A percentile compares a stretch with the other conserved stretches of the same genome.
These are phyloP conservation scores for Streptanthus diversifolius DNA, from an alignment of 345 rosid genomes.

Conservation along the genomic window DNA sequence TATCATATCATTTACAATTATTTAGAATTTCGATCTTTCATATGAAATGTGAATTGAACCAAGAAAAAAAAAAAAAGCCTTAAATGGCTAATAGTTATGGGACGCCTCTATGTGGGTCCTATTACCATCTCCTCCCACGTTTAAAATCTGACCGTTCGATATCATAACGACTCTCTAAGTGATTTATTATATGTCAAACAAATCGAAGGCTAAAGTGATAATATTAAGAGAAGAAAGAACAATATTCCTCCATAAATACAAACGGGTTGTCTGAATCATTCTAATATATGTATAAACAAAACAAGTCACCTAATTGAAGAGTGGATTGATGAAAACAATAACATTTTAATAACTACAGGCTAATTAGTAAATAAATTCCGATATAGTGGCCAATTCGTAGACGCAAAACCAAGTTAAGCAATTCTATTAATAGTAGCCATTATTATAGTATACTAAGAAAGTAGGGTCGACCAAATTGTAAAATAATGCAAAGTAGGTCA, in stretches of 20 bases:
- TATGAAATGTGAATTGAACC: no score
- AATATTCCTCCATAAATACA: not conserved
- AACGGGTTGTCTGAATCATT: not conserved
- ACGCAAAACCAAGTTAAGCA: not conserved
- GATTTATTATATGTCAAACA: slow-evolving; percentile 1
- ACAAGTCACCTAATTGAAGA: not conserved
- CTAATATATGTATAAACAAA: not conserved
- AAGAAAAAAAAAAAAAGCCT: not conserved
- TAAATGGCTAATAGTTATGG: slow-evolving; percentile 25
- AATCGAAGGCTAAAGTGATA: not conserved
- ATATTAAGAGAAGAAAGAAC: not conserved
- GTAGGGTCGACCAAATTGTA: not conserved
- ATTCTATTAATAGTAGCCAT: not conserved
- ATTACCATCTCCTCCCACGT: slow-evolving; percentile 6
- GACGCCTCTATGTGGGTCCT: slow-evolving; percentile 28
- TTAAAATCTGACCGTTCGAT: slow-evolving; percentile 1
- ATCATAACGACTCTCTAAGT: not conserved
- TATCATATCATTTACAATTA: not conserved
- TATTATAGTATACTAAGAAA: not conserved
- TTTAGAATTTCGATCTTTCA: no score
- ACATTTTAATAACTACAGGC: not conserved
- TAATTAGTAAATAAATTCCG: not conserved
- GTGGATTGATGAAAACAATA: not conserved
- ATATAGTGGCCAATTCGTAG: not conserved
- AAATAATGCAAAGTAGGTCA: slow-evolving; percentile 22